phyloP scores from a whole-genome alignment of 495 filamentous ascomycete genomes.

The Hypoxylon subgilvum region DNA sequence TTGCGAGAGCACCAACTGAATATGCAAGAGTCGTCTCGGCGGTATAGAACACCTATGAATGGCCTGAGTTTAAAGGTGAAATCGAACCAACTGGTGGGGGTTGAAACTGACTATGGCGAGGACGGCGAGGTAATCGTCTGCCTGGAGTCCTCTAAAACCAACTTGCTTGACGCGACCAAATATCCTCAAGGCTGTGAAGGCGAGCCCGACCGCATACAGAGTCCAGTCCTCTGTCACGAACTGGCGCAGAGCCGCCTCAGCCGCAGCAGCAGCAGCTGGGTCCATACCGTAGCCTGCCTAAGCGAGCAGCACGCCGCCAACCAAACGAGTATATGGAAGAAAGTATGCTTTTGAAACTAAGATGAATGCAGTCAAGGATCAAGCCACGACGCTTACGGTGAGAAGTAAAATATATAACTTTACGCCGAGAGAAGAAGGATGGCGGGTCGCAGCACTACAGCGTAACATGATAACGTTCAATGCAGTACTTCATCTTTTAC shows the following conservation, averaged over 20 bases:
- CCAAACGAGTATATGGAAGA: no score
- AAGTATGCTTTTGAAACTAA: no score
- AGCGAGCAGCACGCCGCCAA: no score
- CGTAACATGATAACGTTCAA: no score
- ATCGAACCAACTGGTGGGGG: background rate
- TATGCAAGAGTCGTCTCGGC: conserved; percentile 46
- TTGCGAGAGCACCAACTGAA: conserved; percentile 48
- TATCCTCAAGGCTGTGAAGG: conserved; percentile 40
- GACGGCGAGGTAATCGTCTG: conserved; percentile 45
- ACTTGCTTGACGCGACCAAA: conserved; percentile 39
- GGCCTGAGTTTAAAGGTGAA: background rate
- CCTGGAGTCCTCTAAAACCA: conserved; percentile 36
- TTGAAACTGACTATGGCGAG: conserved; percentile 41
- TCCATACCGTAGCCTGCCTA: background rate
- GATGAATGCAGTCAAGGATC: no score
- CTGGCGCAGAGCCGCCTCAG: conserved; percentile 33
- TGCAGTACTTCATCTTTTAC: no score
- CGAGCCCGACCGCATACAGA: conserved; percentile 45
- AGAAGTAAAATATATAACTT: no score
- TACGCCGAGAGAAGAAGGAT: no score
- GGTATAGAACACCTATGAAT: conserved; percentile 43
- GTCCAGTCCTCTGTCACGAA: conserved; percentile 51
- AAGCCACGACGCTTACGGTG: no score
- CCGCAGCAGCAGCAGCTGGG: conserved; percentile 41
- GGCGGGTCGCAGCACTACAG: no score